Base-by-base conservation (phyloP, 202 grass and related monocot species). In the Setaria viridis region DNA sequence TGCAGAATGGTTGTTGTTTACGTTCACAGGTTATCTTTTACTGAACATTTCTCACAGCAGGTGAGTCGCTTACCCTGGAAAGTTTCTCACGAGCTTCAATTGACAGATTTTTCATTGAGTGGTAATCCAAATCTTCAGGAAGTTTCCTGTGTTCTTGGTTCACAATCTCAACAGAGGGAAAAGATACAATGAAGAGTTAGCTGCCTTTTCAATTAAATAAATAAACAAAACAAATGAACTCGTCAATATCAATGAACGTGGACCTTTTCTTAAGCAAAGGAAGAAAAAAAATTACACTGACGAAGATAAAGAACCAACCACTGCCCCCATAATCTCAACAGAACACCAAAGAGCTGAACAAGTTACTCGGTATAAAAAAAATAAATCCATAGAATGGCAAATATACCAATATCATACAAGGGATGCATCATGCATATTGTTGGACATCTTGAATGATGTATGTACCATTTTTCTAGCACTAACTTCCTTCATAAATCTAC, bases 81-180 rank as follows among this genome's bases (percentile, higher is more conserved):
- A 99, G 94, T 87, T 99, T 99, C 70, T 99, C 97, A 33, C 97
- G 94, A 82, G 93, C 86, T 97, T 99, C 97, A 67, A 92, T 74
- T 17, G 88, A 97, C 50, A 99, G 87, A 87, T 93, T 97, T 88
- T 46, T 90, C 90, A 99, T 91, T 67, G 74, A 93, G 50, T 99
- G 82, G 82, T 99, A 99, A 91, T 99, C 97, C 60, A 99, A 89
- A 74, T 94, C 92, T 35, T 99, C 94, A 41, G 97, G 97, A 76
- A 97, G 88, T 76, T 75, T 94, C 74, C 82, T 93, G 78, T 99
- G 97, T 77, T 99, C 93, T 88, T 97, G 94, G 86, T 91, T 99
- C 90, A 97, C 74, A 87, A 99, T 96, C 97, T 99, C 74, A 57
- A 66, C 20, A 71, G 69, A 11, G 70, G 19, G 34, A 37, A 77